Percentiles rank a stretch among this genome's conserved stretches.
Conservation (phyloP, 306 rosid species). For the barrel medic (Medicago truncatula) region DNA sequence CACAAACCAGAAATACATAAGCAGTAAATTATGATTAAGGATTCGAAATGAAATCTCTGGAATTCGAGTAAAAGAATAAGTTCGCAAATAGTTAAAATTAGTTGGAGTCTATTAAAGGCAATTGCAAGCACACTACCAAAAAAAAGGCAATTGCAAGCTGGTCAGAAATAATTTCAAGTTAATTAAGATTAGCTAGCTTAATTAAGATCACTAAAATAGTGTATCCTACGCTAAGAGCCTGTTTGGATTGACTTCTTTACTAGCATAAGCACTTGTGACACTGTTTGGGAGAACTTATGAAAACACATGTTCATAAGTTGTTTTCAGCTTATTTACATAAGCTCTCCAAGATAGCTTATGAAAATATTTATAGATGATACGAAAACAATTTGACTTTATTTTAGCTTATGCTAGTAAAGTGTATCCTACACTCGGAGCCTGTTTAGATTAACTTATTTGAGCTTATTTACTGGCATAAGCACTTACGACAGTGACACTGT, state of each 20-base stretch:
- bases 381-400: background rate
- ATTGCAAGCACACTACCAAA: too few species aligned
- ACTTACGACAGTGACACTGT: background rate
- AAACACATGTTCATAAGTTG: too few species aligned
- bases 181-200: background rate
- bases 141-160: background rate
- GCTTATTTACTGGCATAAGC: background rate
- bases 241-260: too few species aligned
- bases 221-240: background rate
- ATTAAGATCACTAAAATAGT: background rate
- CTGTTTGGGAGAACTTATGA: too few species aligned
- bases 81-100: background rate
- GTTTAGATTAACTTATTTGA: background rate
- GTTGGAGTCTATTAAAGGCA: background rate
- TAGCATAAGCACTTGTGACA: too few species aligned
- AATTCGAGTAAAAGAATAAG: background rate
- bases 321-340: too few species aligned
- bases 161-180: background rate
- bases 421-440: background rate
- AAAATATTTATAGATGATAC: too few species aligned
- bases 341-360: too few species aligned
- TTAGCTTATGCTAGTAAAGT: background rate
- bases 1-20: constrained; percentile 18
- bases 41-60: background rate
- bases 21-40: constrained; percentile 1